These are phyloP conservation scores for Salvia splendens DNA, from an alignment of 257 asterid genomes.

Conservation along the genomic window DNA sequence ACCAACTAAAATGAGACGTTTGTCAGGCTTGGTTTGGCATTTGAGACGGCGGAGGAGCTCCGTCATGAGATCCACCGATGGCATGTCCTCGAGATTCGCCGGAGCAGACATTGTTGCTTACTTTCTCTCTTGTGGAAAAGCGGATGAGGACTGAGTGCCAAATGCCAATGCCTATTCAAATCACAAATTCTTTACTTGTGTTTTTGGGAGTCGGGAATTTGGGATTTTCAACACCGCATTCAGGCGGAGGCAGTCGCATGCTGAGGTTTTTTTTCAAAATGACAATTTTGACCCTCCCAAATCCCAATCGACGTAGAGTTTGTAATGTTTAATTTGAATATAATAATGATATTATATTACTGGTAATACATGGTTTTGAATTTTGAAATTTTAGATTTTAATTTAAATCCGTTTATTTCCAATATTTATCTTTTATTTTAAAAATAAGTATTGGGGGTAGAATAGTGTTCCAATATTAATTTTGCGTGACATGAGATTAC, in stretches of 20 bases:
- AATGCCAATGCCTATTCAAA: background rate
- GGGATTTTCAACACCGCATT: slow-evolving; percentile 24
- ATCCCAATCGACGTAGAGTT: too few relatives aligned
- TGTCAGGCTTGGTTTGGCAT: slow-evolving; percentile 74
- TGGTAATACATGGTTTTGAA: too few relatives aligned
- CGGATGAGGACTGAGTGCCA: background rate
- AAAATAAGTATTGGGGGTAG: too few relatives aligned
- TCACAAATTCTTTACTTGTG: slow-evolving; percentile 33
- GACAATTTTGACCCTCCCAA: slow-evolving; percentile 23
- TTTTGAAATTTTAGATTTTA: too few relatives aligned
- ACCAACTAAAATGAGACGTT: slow-evolving; percentile 86
- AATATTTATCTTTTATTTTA: too few relatives aligned
- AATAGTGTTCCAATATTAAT: too few relatives aligned
- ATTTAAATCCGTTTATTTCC: too few relatives aligned
- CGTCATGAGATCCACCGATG: slow-evolving; percentile 67
- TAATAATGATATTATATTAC: too few relatives aligned
- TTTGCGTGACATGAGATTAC: too few relatives aligned
- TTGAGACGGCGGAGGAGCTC: slow-evolving; percentile 85
- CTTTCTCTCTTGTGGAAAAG: slow-evolving; percentile 20
- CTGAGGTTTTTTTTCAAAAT: background rate
- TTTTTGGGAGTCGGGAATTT: slow-evolving; percentile 25
- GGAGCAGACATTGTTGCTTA: slow-evolving; percentile 27
- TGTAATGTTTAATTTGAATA: too few relatives aligned
- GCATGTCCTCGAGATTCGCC: slow-evolving; percentile 67
- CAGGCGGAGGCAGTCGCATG: slow-evolving; percentile 15